These are phyloP conservation scores for Saccharomycopsis schoenii DNA, from an alignment of 805 yeast species.

Conservation along the genomic window DNA sequence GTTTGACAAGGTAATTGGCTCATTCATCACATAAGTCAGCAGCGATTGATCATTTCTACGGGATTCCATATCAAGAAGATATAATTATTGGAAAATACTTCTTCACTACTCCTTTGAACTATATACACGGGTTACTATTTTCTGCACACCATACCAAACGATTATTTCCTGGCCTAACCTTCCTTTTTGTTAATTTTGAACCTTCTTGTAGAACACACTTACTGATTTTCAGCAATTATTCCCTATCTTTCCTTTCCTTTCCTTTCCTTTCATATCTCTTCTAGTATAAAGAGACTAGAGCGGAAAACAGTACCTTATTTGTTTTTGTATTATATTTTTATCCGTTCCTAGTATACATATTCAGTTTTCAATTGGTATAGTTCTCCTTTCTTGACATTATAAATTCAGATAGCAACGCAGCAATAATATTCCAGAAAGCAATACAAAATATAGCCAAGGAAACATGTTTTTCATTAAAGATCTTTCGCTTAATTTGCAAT, in stretches of 20 bases:
- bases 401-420: background rate
- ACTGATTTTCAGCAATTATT: no score
- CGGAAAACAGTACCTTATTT: background rate
- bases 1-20: background rate
- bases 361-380: background rate
- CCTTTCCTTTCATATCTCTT: no score
- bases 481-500: constrained; percentile 79
- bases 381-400: no score
- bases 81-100: background rate
- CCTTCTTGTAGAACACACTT: no score
- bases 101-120: background rate
- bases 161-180: no score
- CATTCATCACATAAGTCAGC: background rate
- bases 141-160: no score
- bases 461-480: constrained; percentile 57
- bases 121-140: background rate
- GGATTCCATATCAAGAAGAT: background rate
- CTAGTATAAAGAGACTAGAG: no score
- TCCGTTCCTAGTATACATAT: background rate
- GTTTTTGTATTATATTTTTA: background rate
- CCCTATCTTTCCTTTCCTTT: no score
- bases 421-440: no score
- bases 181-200: no score
- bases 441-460: no score
- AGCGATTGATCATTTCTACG: background rate